Conservation (phyloP, 2,329 filamentous ascomycete genomes). For the Fusarium sublunatum region DNA sequence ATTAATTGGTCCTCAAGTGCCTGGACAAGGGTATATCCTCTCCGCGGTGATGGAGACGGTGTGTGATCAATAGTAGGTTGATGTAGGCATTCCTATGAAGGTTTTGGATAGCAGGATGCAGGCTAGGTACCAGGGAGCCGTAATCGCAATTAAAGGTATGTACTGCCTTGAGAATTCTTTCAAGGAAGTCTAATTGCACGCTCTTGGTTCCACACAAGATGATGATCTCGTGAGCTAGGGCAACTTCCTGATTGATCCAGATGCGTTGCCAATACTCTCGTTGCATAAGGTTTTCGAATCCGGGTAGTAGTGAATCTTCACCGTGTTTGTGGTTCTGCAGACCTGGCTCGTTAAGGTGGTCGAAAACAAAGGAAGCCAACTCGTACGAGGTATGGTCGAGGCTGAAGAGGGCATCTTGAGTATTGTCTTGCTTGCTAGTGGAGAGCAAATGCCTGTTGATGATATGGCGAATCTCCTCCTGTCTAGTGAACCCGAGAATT, state of each 20-base stretch:
- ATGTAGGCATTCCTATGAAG: not conserved
- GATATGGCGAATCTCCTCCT: not conserved
- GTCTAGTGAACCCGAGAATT: too few relatives aligned
- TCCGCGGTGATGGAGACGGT: not conserved
- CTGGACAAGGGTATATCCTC: too few relatives aligned
- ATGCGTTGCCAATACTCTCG: not conserved
- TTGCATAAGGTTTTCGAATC: not conserved
- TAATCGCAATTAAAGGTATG: not conserved
- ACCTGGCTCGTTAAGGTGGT: not conserved
- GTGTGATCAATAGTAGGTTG: not conserved
- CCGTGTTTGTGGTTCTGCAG: not conserved
- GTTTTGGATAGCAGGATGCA: not conserved
- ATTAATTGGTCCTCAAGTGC: too few relatives aligned
- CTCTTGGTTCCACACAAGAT: not conserved
- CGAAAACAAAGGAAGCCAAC: not conserved
- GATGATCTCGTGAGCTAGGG: not conserved
- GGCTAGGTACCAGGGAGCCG: not conserved
- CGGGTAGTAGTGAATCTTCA: not conserved
- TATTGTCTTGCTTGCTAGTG: too few relatives aligned
- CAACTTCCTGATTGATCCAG: slow-evolving; percentile 9
- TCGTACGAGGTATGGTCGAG: not conserved
- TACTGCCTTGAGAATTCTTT: not conserved
- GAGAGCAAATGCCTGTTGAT: not conserved
- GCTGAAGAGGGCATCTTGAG: too few relatives aligned
- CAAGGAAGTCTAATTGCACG: not conserved